Conservation (phyloP, 106 monocot genomes). For the Narthecium ossifragum region DNA sequence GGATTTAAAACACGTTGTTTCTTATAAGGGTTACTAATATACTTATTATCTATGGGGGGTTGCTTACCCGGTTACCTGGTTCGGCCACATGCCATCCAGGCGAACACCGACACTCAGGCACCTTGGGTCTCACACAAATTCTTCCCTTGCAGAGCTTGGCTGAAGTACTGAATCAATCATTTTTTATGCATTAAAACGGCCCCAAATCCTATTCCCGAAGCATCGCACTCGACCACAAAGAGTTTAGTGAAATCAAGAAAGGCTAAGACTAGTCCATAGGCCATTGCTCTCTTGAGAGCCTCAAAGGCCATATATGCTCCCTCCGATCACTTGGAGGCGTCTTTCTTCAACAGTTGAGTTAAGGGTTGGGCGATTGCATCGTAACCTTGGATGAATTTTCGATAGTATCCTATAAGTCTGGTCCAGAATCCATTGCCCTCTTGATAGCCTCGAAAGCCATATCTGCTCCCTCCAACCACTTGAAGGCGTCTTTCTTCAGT, state of each 20-base stretch:
- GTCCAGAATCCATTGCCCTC: neutral
- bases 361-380: neutral
- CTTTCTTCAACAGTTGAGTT: neutral
- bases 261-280: neutral
- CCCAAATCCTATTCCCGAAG: neutral
- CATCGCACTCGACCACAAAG: neutral
- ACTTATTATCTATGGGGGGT: too few species aligned
- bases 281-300: neutral
- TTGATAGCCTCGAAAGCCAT: neutral
- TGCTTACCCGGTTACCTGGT: too few species aligned
- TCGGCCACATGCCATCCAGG: too few species aligned
- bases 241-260: neutral
- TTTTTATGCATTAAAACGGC: neutral
- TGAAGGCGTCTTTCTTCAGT: neutral
- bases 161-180: neutral
- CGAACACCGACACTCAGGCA: too few species aligned
- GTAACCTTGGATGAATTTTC: neutral
- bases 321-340: neutral
- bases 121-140: too few species aligned
- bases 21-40: too few species aligned
- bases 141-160: neutral
- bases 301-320: neutral
- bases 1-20: too few species aligned
- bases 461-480: neutral
- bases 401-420: neutral